Evolutionary conservation across 129 eudicot species (phyloP).

Genomic region (Flaveria brownii): DNA sequence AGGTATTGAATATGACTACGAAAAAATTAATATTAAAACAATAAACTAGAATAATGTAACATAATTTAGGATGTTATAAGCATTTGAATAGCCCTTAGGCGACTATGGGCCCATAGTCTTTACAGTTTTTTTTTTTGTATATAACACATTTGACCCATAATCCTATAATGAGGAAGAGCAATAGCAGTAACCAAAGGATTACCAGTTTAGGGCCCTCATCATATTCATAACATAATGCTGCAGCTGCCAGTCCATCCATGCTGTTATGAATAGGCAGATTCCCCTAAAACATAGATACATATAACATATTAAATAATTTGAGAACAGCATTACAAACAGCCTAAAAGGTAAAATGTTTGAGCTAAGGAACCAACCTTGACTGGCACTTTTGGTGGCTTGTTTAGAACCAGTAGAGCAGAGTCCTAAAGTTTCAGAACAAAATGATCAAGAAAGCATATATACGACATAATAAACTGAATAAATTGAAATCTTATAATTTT

Average conservation of each 20-base stretch:
- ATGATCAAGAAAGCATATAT: slow-evolving; percentile 19
- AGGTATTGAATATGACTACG: background rate
- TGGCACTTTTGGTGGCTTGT: slow-evolving; percentile 93
- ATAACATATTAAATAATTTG: background rate
- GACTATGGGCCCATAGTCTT: background rate
- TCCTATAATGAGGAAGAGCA: background rate
- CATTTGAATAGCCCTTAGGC: background rate
- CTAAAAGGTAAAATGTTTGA: background rate
- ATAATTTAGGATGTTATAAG: background rate
- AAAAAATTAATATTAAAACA: background rate
- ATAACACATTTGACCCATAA: background rate
- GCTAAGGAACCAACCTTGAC: slow-evolving; percentile 60
- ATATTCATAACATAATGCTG: slow-evolving; percentile 75
- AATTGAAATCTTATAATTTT: background rate
- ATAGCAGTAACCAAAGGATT: slow-evolving; percentile 26
- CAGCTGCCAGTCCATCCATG: slow-evolving; percentile 98
- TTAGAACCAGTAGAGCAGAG: slow-evolving; percentile 75
- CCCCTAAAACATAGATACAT: slow-evolving; percentile 47
- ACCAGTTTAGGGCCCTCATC: slow-evolving; percentile 94
- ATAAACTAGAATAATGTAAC: background rate
- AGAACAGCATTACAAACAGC: background rate
- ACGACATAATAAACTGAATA: background rate
- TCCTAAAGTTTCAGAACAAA: slow-evolving; percentile 56
- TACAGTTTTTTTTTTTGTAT: background rate
- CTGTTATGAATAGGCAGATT: slow-evolving; percentile 83